Evolutionary conservation across 768 basidiomycete genomes (phyloP).

Genomic region (Tubosaeta sp.): DNA sequence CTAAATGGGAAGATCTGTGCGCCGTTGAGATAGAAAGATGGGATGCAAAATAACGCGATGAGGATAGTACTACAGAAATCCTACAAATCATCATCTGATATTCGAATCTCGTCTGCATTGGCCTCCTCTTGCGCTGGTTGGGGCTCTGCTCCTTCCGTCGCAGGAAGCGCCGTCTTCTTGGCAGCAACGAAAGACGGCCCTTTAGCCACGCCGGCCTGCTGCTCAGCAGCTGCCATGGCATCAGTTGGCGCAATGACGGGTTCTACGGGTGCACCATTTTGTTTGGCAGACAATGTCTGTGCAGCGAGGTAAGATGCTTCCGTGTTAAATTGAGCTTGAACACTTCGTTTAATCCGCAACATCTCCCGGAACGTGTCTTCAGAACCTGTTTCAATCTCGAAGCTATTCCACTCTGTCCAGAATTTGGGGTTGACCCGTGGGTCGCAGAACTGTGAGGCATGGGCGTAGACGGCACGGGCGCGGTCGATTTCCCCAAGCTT

Average conservation of each 20-base stretch:
- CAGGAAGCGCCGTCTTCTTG: slow-evolving; percentile 45
- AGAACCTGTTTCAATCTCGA: slow-evolving; percentile 97
- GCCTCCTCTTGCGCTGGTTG: slow-evolving; percentile 25
- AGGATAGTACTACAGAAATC: slow-evolving; percentile 16
- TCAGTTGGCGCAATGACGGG: slow-evolving; percentile 48
- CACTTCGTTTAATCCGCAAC: slow-evolving; percentile 94
- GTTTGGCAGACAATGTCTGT: slow-evolving; percentile 71
- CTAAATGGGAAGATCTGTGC: slow-evolving; percentile 75
- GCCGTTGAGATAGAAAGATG: slow-evolving; percentile 73
- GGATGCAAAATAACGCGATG: slow-evolving; percentile 35
- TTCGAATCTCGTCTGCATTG: slow-evolving; percentile 85
- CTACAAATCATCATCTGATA: slow-evolving; percentile 73
- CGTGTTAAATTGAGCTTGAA: slow-evolving; percentile 98
- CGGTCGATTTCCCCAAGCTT: slow-evolving; percentile 99
- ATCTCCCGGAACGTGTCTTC: slow-evolving; percentile 98
- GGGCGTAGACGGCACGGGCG: slow-evolving; percentile 93
- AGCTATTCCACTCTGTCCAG: slow-evolving; percentile 96
- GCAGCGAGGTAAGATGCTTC: slow-evolving; percentile 92
- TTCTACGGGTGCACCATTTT: slow-evolving; percentile 47
- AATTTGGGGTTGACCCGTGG: slow-evolving; percentile 88
- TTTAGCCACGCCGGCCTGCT: slow-evolving; percentile 50
- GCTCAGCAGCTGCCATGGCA: slow-evolving; percentile 85
- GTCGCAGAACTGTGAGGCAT: slow-evolving; percentile 98
- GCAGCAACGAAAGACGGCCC: slow-evolving; percentile 80
- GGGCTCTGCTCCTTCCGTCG: slow-evolving; percentile 37